Base-by-base conservation (phyloP, 1,284 basidiomycete species). In the Pascua guehoae region DNA sequence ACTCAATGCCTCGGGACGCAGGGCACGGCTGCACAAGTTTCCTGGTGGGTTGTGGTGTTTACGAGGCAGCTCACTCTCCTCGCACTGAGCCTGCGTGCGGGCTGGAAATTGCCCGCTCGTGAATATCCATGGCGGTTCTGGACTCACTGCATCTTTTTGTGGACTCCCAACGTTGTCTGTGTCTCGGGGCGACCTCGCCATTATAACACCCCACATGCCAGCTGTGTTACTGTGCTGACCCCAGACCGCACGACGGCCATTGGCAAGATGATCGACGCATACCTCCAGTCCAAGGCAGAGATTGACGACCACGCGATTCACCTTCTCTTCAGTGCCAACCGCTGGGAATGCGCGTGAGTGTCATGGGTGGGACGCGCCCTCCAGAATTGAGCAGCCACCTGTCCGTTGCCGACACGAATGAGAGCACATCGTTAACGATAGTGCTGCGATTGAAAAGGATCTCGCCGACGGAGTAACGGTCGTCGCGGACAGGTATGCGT, bases 401-500 rank as follows among this genome's bases (percentile, higher is more conserved):
- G 9, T 10, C 45, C 12, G 10, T 32, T 32, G 24, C 24, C 7
- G 7, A 12, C 24, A n/a, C 39, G 15, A 36, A 11, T 5, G 18
- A 5, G 11, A 32, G 10, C 12, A 5, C 1, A 10, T 4, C 24
- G 51, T 46, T 55, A 37, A 54, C 47, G 5, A 16, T 62, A 93
- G 91, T 16, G 78, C 85, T 10, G 80, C 79, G 0, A 91, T 94
- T 50, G 79, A 84, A 53, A 70, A 77, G 8, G 78, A 84, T 18
- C 81, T 98, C 12, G 76, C 77, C 0, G 70, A 78, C 0, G 93
- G 93, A 0, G 87, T 85, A 8, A 83, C 84, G 0, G 80, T 98
- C 67, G 79, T 99, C 38, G 91, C 90, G 67, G 95, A 98, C 74
- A 85, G 96, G 41, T 99, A 98, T 73, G 91, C 93, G 0, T 98